phyloP scores from a whole-genome alignment of 257 asterid species.

The Gynochthodes officinalis region DNA sequence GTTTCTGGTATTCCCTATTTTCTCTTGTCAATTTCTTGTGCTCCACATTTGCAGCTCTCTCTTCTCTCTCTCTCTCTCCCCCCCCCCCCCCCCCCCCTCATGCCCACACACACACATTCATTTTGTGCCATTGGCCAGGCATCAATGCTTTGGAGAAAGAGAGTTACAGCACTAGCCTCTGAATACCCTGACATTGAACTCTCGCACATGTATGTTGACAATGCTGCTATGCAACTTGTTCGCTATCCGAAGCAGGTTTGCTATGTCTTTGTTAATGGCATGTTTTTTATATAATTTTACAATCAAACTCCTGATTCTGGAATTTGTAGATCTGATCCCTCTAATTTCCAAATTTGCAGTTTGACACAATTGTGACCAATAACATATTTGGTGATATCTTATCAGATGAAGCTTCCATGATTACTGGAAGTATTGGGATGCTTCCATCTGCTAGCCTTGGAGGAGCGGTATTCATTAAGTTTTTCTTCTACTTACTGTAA shows the following conservation, averaged over 20 bases:
- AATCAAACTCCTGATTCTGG: conserved; percentile 5
- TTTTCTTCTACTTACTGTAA: neutral
- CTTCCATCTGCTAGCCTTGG: conserved; percentile 98
- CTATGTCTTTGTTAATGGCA: conserved; percentile 4
- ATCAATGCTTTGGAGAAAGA: conserved; percentile 96
- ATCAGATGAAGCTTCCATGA: conserved; percentile 99
- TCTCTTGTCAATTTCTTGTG: neutral
- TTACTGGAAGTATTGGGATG: conserved; percentile 99
- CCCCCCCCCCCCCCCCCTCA: neutral
- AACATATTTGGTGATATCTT: conserved; percentile 96
- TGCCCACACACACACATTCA: no score
- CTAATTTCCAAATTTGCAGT: conserved; percentile 50
- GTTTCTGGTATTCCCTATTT: neutral
- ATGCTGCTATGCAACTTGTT: conserved; percentile 99
- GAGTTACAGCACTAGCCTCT: conserved; percentile 55
- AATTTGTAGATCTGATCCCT: conserved; percentile 11
- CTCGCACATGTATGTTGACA: conserved; percentile 97
- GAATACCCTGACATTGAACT: conserved; percentile 95
- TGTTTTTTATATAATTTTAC: conserved; percentile 5
- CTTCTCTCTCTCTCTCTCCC: neutral
- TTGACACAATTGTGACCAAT: conserved; percentile 94
- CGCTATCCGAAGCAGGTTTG: conserved; percentile 93
- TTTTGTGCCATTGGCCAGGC: conserved; percentile 42
- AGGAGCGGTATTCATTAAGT: conserved; percentile 52
- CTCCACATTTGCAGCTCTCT: neutral